A percentile compares a stretch with the other conserved stretches of the same genome.
phyloP scores from a whole-genome alignment of 345 rosid genomes.

The Passiflora organensis region DNA sequence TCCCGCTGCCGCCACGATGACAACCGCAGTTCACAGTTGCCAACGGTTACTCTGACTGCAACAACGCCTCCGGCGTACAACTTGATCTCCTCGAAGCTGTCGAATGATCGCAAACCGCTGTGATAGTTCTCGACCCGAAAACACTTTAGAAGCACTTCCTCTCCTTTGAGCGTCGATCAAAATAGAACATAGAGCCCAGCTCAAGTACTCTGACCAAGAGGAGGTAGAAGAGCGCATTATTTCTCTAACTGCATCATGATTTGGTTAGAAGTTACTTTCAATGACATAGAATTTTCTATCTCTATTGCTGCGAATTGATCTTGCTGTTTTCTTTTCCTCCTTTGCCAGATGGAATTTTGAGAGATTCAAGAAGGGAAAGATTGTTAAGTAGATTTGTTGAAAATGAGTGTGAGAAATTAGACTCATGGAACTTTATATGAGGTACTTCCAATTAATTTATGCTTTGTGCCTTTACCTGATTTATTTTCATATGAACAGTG shows the following conservation, averaged over 20 bases:
- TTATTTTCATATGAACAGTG: slow-evolving; percentile 1
- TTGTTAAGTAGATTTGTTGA: slow-evolving; percentile 86
- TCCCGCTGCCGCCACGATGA: background rate
- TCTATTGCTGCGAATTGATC: background rate
- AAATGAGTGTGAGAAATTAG: slow-evolving; percentile 94
- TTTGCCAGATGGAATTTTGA: slow-evolving; percentile 67
- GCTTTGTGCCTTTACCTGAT: slow-evolving; percentile 1
- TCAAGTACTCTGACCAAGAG: slow-evolving; percentile 88
- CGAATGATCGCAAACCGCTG: slow-evolving; percentile 57
- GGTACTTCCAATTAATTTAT: slow-evolving; percentile 32
- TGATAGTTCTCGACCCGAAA: slow-evolving; percentile 73
- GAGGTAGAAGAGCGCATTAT: slow-evolving; percentile 84
- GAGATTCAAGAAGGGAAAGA: slow-evolving; percentile 93
- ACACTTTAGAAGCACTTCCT: slow-evolving; percentile 78
- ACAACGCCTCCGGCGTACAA: slow-evolving; percentile 41
- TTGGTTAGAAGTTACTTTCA: slow-evolving; percentile 57
- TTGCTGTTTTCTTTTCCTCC: background rate
- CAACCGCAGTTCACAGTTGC: slow-evolving; percentile 4
- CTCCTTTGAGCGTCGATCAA: slow-evolving; percentile 92
- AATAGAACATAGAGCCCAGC: slow-evolving; percentile 93
- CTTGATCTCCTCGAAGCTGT: slow-evolving; percentile 79
- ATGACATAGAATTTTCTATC: background rate
- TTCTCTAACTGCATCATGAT: slow-evolving; percentile 76
- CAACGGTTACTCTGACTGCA: slow-evolving; percentile 7
- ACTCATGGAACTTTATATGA: slow-evolving; percentile 82